Evolutionary conservation across 352 stramenopile species (phyloP), one percentile per base, ranked within the genome.

Genomic region (Globisporangium parvum): DNA sequence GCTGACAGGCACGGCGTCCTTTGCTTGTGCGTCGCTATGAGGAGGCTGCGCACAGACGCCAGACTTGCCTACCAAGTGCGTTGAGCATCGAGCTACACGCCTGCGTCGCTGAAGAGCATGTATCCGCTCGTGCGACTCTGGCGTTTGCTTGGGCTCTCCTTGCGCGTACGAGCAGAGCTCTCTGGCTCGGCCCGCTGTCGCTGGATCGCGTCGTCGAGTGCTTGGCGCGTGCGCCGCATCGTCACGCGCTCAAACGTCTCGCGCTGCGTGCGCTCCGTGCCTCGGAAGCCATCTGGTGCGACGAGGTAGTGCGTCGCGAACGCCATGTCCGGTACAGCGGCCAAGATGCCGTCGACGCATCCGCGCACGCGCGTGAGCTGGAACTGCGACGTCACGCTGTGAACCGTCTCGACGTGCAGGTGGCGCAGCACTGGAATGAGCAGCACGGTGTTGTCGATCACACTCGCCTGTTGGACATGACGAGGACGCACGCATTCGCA

Each of bases 381-480:
- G 60, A 73, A 69, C 10, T 53, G 37, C n/a, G 69, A 76, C 15
- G 67, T 65, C 28, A 81, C 69, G 15, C 78, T 51, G 39, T 77
- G 71, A 3, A 78, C 60, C 40, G 57, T 62, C 24, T 57, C 50
- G 15, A 74, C 55, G 49, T 60, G 69, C 28, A 75, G 52, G 15
- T 75, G 71, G 18, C 55, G 63, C 6, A 78, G 52, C 10, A 74
- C 41, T 0, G 51, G 51, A 14, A 70, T 45, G 17, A 81, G 57
- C 49, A 63, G 60, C 39, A 76, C n/a, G 10, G 59, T 54, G 48
- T 81, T 81, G 23, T 72, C 57, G 39, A 78, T 62, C 45, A 75
- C 55, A 57, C 50, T 78, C n/a, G 66, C 55, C 71, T 77, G 45
- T 24, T 5, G 21, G 24, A 12, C 28, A 26, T 12, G 37, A 2